phyloP scores from a whole-genome alignment of 2,329 filamentous ascomycete species.

The Aspergillus unguis region DNA sequence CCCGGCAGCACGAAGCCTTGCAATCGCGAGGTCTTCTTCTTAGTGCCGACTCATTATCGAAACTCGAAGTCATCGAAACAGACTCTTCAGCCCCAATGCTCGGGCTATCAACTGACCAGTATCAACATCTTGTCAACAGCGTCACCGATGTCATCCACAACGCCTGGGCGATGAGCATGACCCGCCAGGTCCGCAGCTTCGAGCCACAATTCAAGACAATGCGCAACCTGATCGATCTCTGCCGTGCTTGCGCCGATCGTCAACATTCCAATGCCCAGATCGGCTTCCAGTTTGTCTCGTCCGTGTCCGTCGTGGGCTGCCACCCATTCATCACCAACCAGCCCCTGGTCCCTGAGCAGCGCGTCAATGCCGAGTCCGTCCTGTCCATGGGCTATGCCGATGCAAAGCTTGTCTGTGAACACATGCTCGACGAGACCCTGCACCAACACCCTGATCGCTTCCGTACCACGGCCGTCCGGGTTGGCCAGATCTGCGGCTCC shows the following conservation, averaged over 20 bases:
- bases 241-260: background rate
- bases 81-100: constrained; percentile 51
- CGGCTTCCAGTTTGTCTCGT: constrained; percentile 43
- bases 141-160: constrained; percentile 47
- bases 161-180: constrained; percentile 28
- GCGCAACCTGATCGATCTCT: constrained; percentile 44
- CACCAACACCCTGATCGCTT: constrained; percentile 43
- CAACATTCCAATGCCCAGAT: constrained; percentile 12
- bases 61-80: constrained; percentile 47
- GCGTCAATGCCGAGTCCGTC: constrained; percentile 35
- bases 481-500: constrained; percentile 54
- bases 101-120: constrained; percentile 43
- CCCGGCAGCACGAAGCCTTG: constrained; percentile 36
- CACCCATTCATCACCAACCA: constrained; percentile 19
- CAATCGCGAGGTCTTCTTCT: constrained; percentile 23
- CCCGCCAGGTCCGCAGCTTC: constrained; percentile 17
- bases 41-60: constrained; percentile 20
- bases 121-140: constrained; percentile 34
- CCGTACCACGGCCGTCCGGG: constrained; percentile 43
- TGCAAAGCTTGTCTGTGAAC: constrained; percentile 51
- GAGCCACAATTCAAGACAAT: constrained; percentile 42
- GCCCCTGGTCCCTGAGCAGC: constrained; percentile 45
- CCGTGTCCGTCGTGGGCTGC: constrained; percentile 38
- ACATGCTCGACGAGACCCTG: constrained; percentile 50
- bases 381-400: constrained; percentile 49